These are phyloP conservation scores for Arthroderma sp. DNA, from an alignment of 2,329 filamentous ascomycete species.

Conservation along the genomic window DNA sequence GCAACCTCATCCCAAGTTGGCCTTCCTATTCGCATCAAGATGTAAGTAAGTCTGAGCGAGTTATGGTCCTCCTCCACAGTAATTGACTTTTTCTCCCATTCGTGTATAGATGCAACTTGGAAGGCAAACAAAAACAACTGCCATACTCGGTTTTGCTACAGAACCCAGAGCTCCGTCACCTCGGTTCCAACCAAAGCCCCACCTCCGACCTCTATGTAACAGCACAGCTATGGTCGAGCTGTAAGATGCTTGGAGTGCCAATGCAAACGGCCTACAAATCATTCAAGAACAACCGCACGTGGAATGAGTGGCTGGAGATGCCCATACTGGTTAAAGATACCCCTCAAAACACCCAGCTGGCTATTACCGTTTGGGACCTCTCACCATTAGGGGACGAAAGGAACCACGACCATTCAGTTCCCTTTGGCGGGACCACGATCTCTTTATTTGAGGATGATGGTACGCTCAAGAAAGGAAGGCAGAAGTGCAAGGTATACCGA, in stretches of 20 bases:
- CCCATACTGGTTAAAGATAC: constrained; percentile 74
- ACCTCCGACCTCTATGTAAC: constrained; percentile 87
- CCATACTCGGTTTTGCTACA: constrained; percentile 66
- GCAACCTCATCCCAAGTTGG: constrained; percentile 75
- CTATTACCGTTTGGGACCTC: constrained; percentile 90
- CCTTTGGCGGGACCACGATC: constrained; percentile 89
- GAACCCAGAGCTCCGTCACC: constrained; percentile 66
- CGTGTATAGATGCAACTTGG: constrained; percentile 51
- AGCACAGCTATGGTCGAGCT: constrained; percentile 87
- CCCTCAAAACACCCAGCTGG: constrained; percentile 68
- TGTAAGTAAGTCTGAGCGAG: constrained; percentile 35
- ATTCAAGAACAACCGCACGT: constrained; percentile 60
- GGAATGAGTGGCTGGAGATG: constrained; percentile 93
- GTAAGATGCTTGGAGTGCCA: constrained; percentile 83
- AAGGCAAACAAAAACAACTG: constrained; percentile 63
- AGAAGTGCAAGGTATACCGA: constrained; percentile 78
- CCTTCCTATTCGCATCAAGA: constrained; percentile 52
- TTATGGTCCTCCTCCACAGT: not conserved
- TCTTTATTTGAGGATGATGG: constrained; percentile 86
- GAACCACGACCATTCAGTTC: constrained; percentile 63
- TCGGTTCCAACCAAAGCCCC: constrained; percentile 71
- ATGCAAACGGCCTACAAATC: constrained; percentile 86
- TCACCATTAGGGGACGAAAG: constrained; percentile 62
- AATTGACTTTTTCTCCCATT: not conserved
- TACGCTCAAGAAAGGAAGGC: constrained; percentile 77